phyloP scores from a whole-genome alignment of 306 rosid species.

The Ammopiptanthus mongolicus region DNA sequence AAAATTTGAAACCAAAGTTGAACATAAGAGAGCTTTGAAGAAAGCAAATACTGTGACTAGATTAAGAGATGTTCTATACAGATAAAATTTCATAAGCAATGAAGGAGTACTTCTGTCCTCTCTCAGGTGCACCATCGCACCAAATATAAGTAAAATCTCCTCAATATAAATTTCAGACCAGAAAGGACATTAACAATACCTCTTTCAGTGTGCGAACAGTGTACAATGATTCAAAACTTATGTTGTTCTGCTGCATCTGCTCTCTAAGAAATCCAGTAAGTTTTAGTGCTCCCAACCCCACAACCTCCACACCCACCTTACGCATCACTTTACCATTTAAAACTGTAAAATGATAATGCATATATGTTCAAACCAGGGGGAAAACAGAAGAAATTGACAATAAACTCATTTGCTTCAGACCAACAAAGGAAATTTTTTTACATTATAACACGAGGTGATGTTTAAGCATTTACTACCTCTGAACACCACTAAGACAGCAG shows the following conservation, averaged over 20 bases:
- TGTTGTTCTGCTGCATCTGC: constrained; percentile 60
- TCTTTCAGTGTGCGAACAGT: constrained; percentile 81
- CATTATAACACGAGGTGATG: neutral
- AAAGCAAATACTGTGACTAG: neutral
- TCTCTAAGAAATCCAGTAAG: constrained; percentile 69
- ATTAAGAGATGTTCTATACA: neutral
- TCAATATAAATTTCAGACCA: neutral
- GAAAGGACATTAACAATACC: constrained; percentile 38
- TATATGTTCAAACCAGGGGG: neutral
- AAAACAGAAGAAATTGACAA: neutral
- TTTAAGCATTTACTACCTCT: neutral
- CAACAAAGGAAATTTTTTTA: neutral
- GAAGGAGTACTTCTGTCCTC: constrained; percentile 1
- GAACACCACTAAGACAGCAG: neutral
- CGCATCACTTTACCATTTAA: constrained; percentile 78
- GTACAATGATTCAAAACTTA: constrained; percentile 61
- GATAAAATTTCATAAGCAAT: neutral
- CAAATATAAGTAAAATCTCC: constrained; percentile 12
- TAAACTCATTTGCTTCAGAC: neutral
- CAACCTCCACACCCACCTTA: constrained; percentile 81
- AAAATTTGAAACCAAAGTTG: neutral
- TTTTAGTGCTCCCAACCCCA: constrained; percentile 78
- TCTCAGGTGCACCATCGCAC: neutral
- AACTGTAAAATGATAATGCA: constrained; percentile 36
- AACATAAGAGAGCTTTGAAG: neutral